These are phyloP conservation scores for Alternaria gansuensis DNA, from an alignment of 2,329 filamentous ascomycete species.

Conservation along the genomic window DNA sequence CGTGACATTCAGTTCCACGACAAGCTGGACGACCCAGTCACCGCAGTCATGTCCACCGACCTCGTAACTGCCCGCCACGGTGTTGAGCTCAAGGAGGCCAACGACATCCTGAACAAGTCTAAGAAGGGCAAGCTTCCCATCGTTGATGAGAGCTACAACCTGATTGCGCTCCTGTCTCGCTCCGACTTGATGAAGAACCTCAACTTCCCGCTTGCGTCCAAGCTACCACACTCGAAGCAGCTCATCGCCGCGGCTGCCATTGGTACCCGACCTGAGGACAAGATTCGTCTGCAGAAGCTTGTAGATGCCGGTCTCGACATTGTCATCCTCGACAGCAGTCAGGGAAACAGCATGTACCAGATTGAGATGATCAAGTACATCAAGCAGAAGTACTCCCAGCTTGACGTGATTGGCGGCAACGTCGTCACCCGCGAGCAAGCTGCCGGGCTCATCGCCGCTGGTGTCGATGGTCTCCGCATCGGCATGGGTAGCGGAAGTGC, in stretches of 20 bases:
- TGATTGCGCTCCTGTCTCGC: constrained; percentile 61
- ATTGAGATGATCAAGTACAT: constrained; percentile 98
- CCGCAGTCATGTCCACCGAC: constrained; percentile 93
- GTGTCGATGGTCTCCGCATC: constrained; percentile 95
- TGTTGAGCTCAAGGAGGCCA: constrained; percentile 86
- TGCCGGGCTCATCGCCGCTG: constrained; percentile 87
- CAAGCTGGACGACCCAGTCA: constrained; percentile 74
- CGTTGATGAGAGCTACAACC: constrained; percentile 81
- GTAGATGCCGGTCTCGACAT: constrained; percentile 96
- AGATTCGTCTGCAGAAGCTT: constrained; percentile 81
- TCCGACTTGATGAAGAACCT: constrained; percentile 99
- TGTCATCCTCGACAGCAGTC: constrained; percentile 92
- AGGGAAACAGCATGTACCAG: constrained; percentile 99
- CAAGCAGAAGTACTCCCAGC: constrained; percentile 82
- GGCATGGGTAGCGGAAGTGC: constrained; percentile 98
- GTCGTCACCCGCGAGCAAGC: constrained; percentile 98
- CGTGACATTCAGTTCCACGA: constrained; percentile 97
- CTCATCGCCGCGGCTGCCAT: constrained; percentile 94
- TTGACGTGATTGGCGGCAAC: constrained; percentile 98
- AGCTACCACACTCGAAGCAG: constrained; percentile 96
- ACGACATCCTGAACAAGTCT: constrained; percentile 89
- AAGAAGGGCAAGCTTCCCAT: constrained; percentile 99
- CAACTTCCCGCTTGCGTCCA: constrained; percentile 94
- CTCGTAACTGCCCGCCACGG: constrained; percentile 87
- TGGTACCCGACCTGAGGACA: constrained; percentile 93